A percentile compares a stretch with the other conserved stretches of the same genome.
These are phyloP conservation scores for Setomelanomma holmii DNA, from an alignment of 2,329 filamentous ascomycete species.

Conservation along the genomic window DNA sequence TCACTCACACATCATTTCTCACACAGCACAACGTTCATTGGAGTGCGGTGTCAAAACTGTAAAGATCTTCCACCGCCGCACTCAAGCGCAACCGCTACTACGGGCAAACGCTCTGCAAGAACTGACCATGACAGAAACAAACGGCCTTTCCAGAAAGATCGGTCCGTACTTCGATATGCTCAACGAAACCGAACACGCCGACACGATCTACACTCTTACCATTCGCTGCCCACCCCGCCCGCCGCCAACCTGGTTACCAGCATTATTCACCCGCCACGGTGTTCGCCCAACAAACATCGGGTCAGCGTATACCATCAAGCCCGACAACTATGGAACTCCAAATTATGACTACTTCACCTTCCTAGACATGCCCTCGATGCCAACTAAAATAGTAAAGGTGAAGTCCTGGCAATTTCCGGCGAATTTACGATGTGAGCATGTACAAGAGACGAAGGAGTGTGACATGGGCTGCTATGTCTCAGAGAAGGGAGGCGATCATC, in stretches of 20 bases:
- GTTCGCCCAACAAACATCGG: conserved; percentile 6
- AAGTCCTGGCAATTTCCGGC: conserved; percentile 19
- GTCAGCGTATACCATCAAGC: conserved; percentile 11
- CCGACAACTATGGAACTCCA: conserved; percentile 12
- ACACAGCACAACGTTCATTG: not conserved
- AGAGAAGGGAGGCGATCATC: conserved; percentile 29
- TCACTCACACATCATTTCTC: not conserved
- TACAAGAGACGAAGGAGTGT: conserved; percentile 16
- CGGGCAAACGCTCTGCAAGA: not conserved
- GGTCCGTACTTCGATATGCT: conserved; percentile 23
- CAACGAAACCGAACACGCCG: conserved; percentile 26
- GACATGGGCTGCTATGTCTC: conserved; percentile 34
- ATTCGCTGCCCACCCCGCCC: conserved; percentile 20
- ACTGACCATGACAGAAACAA: not conserved
- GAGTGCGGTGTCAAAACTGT: too few species aligned
- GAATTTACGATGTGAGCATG: conserved; percentile 32
- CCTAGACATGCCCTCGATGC: conserved; percentile 22
- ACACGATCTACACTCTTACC: conserved; percentile 13
- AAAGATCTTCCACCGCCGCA: too few species aligned
- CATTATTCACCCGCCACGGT: conserved; percentile 19
- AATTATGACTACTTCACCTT: conserved; percentile 20
- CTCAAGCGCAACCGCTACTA: too few species aligned
- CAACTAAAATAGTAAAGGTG: conserved; percentile 18
- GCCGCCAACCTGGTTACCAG: conserved; percentile 22
- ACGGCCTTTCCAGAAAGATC: not conserved